phyloP scores from a whole-genome alignment of 1,284 basidiomycete species.

The Cutaneotrichosporon sp. region DNA sequence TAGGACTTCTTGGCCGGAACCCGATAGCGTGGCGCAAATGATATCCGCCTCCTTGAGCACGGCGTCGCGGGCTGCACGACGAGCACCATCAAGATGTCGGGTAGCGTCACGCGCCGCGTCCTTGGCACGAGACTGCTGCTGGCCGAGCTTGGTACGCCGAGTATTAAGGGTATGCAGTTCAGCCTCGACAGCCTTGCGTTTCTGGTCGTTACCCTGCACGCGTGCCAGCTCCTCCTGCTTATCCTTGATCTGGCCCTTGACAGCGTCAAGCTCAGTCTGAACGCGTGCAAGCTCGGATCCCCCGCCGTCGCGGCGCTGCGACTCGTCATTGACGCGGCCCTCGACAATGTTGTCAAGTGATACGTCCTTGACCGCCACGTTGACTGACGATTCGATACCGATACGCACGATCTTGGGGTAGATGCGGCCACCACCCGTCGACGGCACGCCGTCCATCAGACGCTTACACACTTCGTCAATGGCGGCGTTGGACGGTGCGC shows the following conservation, averaged over 20 bases:
- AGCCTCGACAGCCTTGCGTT: conserved; percentile 55
- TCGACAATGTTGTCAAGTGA: conserved; percentile 83
- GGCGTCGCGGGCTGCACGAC: conserved; percentile 66
- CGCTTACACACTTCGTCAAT: conserved; percentile 94
- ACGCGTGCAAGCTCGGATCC: conserved; percentile 55
- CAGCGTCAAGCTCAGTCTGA: conserved; percentile 61
- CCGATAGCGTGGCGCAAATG: conserved; percentile 89
- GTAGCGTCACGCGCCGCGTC: conserved; percentile 70
- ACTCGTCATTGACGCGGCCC: conserved; percentile 59
- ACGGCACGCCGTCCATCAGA: conserved; percentile 70
- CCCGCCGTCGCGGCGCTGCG: conserved; percentile 51
- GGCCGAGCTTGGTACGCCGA: conserved; percentile 60
- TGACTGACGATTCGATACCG: conserved; percentile 74
- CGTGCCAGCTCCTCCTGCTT: conserved; percentile 58
- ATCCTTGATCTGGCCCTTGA: conserved; percentile 59
- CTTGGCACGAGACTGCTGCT: conserved; percentile 68
- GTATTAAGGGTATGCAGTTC: conserved; percentile 67
- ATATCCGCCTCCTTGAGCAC: conserved; percentile 86
- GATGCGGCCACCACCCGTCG: conserved; percentile 56
- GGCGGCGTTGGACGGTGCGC: conserved; percentile 97
- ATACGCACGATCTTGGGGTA: conserved; percentile 80
- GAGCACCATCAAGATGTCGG: conserved; percentile 69
- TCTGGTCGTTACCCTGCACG: conserved; percentile 38
- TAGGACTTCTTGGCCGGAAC: conserved; percentile 84
- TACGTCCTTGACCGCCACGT: conserved; percentile 76